A percentile compares a stretch with the other conserved stretches of the same genome.
Evolutionary conservation across 2,329 filamentous ascomycete genomes (phyloP).

Genomic region (Zymoseptoria passerinii): DNA sequence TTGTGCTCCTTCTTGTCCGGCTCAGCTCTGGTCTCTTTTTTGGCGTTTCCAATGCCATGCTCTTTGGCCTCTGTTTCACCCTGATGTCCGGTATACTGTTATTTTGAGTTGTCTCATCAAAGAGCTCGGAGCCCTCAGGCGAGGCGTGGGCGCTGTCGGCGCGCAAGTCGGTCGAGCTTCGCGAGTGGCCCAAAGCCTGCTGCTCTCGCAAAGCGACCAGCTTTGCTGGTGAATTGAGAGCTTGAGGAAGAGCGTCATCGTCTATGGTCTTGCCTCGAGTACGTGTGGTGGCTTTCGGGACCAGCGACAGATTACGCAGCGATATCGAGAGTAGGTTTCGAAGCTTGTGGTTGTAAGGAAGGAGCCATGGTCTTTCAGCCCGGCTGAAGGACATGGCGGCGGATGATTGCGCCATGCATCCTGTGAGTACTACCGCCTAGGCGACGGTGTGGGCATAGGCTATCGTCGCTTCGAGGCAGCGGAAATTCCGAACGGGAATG

Average conservation of each 20-base stretch:
- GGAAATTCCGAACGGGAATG: background rate
- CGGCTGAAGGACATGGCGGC: slow-evolving; percentile 21
- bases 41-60: slow-evolving; percentile 8
- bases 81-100: slow-evolving; percentile 8
- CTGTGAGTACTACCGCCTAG: background rate
- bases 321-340: slow-evolving; percentile 82
- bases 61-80: slow-evolving; percentile 20
- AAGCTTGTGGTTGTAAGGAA: slow-evolving; percentile 72
- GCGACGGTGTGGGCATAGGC: background rate
- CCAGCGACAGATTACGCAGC: slow-evolving; percentile 73
- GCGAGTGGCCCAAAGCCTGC: slow-evolving; percentile 45
- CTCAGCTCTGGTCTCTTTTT: slow-evolving; percentile 29
- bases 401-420: slow-evolving; percentile 22
- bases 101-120: slow-evolving; percentile 2
- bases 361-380: slow-evolving; percentile 43
- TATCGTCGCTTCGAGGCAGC: background rate
- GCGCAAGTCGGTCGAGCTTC: slow-evolving; percentile 49
- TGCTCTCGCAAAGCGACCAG: slow-evolving; percentile 47
- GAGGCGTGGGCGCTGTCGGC: slow-evolving; percentile 24
- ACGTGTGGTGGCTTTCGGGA: slow-evolving; percentile 39
- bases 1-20: slow-evolving; percentile 47
- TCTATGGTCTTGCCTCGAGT: slow-evolving; percentile 57
- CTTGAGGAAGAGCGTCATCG: slow-evolving; percentile 63
- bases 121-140: slow-evolving; percentile 6
- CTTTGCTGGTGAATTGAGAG: slow-evolving; percentile 59